Base-by-base conservation (phyloP, 2,329 filamentous ascomycete species). In the Fusarium sp. region DNA sequence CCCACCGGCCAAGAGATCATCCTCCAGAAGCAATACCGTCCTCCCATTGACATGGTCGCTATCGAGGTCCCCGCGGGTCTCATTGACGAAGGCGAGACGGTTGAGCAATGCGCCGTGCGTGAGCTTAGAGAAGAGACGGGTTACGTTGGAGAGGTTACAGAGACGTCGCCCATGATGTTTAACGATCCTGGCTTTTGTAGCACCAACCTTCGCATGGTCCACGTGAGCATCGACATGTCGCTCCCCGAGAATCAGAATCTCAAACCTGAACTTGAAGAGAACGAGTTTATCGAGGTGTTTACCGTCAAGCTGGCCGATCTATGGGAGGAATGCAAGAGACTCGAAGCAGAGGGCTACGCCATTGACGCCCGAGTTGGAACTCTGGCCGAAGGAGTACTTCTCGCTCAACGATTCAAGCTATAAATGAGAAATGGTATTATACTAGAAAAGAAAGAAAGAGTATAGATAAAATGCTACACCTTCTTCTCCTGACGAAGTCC, bases 201-300 rank as follows among this genome's bases (percentile, higher is more conserved):
- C 79, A 92, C 90, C 6, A 93, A 92, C 76, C 83, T 91, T 47
- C 87, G 88, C 64, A 91, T 93, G 88, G 90, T 95, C 16, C 93
- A 95, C 78, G 89, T 95, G 47, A 88, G 86, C 1, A 89, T 96
- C 72, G 93, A 96, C 81, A 89, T 93, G 87, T 87, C 84, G 6
- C 84, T 90, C 2, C 88, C 92, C 0, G 91, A 91, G 76, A 96
- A 96, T 79, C 88, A 92, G 79, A 86, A 93, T 62, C 90, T 90
- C 2, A 87, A 91, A 80, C 91, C 93, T 0, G 84, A 93, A 79
- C 86, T 95, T 8, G 93, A 96, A 79, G 93, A 95, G 29, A 92
- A 91, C 72, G 93, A 96, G 83, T 95, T 95, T 79, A 95, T 96
- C 78, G 93, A 95, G 80, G 91, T 92, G 37, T 95, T 96, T 77